These are phyloP conservation scores for Yamadazyma laniorum DNA, from an alignment of 805 yeast species.

Conservation along the genomic window DNA sequence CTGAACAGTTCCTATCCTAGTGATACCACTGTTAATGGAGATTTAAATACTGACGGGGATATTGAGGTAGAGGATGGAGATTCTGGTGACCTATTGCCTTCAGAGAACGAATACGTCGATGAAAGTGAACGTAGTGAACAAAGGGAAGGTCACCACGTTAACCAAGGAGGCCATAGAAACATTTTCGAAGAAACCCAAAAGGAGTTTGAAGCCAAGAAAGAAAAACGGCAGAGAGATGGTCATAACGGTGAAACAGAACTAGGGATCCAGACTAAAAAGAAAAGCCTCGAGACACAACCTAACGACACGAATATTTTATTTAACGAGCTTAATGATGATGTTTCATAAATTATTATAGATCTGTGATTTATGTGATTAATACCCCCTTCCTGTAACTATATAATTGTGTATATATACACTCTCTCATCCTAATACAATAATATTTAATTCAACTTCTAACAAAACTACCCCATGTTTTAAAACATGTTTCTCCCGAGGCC, in stretches of 20 bases:
- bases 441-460: neutral
- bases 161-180: conserved; percentile 3
- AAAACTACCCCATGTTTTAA: neutral
- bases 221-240: conserved; percentile 2
- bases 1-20: conserved; percentile 1
- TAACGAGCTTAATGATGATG: conserved; percentile 5
- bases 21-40: conserved; percentile 12
- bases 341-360: conserved; percentile 1
- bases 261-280: conserved; percentile 2
- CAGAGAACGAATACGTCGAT: conserved; percentile 7
- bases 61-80: conserved; percentile 11
- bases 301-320: conserved; percentile 1
- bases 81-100: conserved; percentile 6
- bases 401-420: neutral
- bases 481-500: neutral
- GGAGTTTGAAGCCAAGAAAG: conserved; percentile 5
- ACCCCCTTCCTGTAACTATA: neutral
- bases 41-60: conserved; percentile 11
- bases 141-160: conserved; percentile 7
- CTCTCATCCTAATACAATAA: neutral
- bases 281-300: conserved; percentile 1
- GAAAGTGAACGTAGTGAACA: conserved; percentile 8
- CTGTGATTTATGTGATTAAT: neutral
- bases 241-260: neutral
- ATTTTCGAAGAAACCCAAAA: conserved; percentile 8